phyloP scores from a whole-genome alignment of 106 monocot species.

The Platanthera zijinensis region DNA sequence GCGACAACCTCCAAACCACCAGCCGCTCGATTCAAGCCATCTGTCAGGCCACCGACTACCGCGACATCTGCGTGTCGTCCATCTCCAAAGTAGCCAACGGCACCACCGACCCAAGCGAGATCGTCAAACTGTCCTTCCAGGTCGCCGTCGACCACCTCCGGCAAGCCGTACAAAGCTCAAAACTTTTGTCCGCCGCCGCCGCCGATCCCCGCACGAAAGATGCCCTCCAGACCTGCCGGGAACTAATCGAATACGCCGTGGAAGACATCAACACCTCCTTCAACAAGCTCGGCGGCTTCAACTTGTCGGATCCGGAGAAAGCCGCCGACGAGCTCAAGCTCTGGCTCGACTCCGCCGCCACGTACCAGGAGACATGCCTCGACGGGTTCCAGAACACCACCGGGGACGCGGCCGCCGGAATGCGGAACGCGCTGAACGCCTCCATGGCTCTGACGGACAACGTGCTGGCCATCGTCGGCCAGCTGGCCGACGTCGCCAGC shows the following conservation, averaged over 20 bases:
- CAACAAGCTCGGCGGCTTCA: constrained; percentile 21
- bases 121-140: constrained; percentile 26
- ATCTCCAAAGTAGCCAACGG: constrained; percentile 14
- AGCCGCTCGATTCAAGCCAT: constrained; percentile 22
- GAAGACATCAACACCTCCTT: constrained; percentile 31
- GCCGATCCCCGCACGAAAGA: constrained; percentile 26
- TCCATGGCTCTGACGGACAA: constrained; percentile 32
- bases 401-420: constrained; percentile 14
- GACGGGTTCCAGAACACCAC: constrained; percentile 33
- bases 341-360: constrained; percentile 33
- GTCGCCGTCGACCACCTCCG: constrained; percentile 17
- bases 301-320: constrained; percentile 16
- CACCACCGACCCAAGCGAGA: constrained; percentile 20
- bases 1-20: constrained; percentile 13
- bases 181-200: constrained; percentile 11
- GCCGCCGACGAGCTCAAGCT: constrained; percentile 29
- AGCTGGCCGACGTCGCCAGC: constrained; percentile 6
- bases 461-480: constrained; percentile 24
- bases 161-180: constrained; percentile 15
- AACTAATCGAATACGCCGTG: constrained; percentile 37
- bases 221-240: constrained; percentile 28
- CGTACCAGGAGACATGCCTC: constrained; percentile 52
- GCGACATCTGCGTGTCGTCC: constrained; percentile 19
- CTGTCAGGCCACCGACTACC: constrained; percentile 31
- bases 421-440: constrained; percentile 27